Percentiles rank a stretch among this genome's conserved stretches.
Conservation (phyloP, 257 asterid species). For the Nicotiana tabacum region DNA sequence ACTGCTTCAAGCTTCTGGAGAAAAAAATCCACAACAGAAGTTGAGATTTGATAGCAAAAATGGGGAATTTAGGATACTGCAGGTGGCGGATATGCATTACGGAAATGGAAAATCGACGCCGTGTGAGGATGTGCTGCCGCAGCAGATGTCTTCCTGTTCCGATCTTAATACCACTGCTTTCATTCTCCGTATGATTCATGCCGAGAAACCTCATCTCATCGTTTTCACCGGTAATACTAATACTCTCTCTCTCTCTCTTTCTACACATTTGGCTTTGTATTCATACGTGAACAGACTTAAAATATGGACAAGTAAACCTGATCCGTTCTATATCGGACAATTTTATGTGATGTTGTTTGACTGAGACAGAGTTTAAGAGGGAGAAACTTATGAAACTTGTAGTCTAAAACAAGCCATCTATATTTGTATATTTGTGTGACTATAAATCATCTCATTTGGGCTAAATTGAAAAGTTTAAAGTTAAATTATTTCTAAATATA, state of each 20-base stretch:
- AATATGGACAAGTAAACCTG: too few relatives aligned
- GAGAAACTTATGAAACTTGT: too few relatives aligned
- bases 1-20: neutral
- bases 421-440: too few relatives aligned
- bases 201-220: constrained; percentile 76
- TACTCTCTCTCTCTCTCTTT: neutral
- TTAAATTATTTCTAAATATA: too few relatives aligned
- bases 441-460: too few relatives aligned
- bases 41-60: constrained; percentile 50
- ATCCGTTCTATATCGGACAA: too few relatives aligned
- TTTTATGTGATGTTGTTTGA: too few relatives aligned
- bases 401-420: too few relatives aligned
- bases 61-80: constrained; percentile 80
- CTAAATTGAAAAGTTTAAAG: too few relatives aligned
- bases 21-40: constrained; percentile 13
- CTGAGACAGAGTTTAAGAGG: too few relatives aligned
- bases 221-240: constrained; percentile 61
- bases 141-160: constrained; percentile 59
- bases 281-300: too few relatives aligned
- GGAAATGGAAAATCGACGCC: constrained; percentile 64
- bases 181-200: constrained; percentile 56
- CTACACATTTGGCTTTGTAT: too few relatives aligned
- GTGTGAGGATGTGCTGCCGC: constrained; percentile 64
- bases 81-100: constrained; percentile 94
- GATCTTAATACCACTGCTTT: constrained; percentile 91